These are phyloP conservation scores for Fusarium sp. DNA, from an alignment of 2,329 filamentous ascomycete species.

Conservation along the genomic window DNA sequence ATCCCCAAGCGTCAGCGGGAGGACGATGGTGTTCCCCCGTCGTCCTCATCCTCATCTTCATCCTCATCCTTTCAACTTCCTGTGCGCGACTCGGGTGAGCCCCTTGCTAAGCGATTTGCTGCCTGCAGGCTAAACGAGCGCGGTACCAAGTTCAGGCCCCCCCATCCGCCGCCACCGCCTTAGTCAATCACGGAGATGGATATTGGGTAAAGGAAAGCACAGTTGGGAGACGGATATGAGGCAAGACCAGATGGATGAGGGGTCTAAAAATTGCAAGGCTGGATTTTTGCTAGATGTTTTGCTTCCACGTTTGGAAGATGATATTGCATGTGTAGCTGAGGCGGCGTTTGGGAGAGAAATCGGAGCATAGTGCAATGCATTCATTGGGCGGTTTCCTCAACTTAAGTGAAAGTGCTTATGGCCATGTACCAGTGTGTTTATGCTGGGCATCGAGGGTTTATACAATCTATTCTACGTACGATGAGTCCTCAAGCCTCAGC, in stretches of 20 bases:
- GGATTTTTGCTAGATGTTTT: constrained; percentile 17
- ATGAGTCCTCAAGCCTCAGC: too few species aligned
- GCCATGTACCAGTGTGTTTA: neutral
- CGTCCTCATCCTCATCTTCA: constrained; percentile 37
- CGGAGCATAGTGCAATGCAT: constrained; percentile 30
- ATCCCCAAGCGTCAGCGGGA: constrained; percentile 74
- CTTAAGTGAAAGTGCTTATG: constrained; percentile 4
- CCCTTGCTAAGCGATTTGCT: constrained; percentile 73
- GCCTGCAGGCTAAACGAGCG: constrained; percentile 68
- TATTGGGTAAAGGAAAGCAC: constrained; percentile 7
- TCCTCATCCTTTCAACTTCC: constrained; percentile 44
- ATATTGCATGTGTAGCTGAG: constrained; percentile 29
- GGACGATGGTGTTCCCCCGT: constrained; percentile 48
- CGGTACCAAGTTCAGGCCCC: constrained; percentile 37
- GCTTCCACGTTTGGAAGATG: constrained; percentile 18
- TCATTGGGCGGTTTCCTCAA: constrained; percentile 13
- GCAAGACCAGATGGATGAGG: neutral
- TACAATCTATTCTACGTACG: neutral
- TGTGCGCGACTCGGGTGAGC: constrained; percentile 56
- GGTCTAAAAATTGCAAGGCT: constrained; percentile 10
- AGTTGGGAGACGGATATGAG: neutral
- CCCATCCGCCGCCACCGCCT: constrained; percentile 40
- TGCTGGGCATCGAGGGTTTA: neutral
- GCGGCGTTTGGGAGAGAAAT: constrained; percentile 34
- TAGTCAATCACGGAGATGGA: constrained; percentile 25